Percentiles rank a stretch among this genome's conserved stretches.
phyloP scores from a whole-genome alignment of 768 basidiomycete genomes.

The Trametes villosa region DNA sequence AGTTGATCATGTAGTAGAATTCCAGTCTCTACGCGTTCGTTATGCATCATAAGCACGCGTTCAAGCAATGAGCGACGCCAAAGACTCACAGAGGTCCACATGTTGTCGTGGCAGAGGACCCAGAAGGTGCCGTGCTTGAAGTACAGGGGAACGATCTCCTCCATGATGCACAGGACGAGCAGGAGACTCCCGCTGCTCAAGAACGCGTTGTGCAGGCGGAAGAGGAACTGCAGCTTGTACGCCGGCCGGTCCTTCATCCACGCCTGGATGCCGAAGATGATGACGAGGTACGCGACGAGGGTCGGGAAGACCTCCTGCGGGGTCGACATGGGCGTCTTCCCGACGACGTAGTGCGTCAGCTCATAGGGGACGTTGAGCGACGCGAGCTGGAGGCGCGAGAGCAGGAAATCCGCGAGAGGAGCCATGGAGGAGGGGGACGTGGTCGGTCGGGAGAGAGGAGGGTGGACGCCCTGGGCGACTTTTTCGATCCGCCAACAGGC shows the following conservation, averaged over 20 bases:
- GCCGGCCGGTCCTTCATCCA: constrained; percentile 81
- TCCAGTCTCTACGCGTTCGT: constrained; percentile 82
- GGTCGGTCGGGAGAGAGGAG: constrained; percentile 25
- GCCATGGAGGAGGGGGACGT: constrained; percentile 53
- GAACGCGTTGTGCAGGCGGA: constrained; percentile 90
- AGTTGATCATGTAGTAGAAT: constrained; percentile 99
- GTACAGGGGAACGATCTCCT: constrained; percentile 85
- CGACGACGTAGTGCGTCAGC: constrained; percentile 67
- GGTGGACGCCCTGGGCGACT: constrained; percentile 19
- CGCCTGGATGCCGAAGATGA: constrained; percentile 84
- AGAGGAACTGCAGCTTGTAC: constrained; percentile 77
- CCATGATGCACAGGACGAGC: constrained; percentile 85
- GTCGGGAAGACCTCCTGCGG: constrained; percentile 66
- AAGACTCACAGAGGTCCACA: constrained; percentile 86
- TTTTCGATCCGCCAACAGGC: constrained; percentile 26
- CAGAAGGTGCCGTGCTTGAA: constrained; percentile 73
- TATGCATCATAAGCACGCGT: constrained; percentile 6
- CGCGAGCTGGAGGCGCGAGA: constrained; percentile 55
- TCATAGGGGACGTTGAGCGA: constrained; percentile 53
- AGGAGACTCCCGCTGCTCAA: constrained; percentile 84
- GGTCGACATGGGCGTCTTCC: constrained; percentile 82
- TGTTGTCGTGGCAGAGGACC: constrained; percentile 72
- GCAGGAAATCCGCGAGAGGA: constrained; percentile 73
- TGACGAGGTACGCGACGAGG: constrained; percentile 80
- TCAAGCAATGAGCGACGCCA: neutral